Base-by-base conservation (phyloP, 352 stramenopile genomes). In the Phytophthora citrophthora region DNA sequence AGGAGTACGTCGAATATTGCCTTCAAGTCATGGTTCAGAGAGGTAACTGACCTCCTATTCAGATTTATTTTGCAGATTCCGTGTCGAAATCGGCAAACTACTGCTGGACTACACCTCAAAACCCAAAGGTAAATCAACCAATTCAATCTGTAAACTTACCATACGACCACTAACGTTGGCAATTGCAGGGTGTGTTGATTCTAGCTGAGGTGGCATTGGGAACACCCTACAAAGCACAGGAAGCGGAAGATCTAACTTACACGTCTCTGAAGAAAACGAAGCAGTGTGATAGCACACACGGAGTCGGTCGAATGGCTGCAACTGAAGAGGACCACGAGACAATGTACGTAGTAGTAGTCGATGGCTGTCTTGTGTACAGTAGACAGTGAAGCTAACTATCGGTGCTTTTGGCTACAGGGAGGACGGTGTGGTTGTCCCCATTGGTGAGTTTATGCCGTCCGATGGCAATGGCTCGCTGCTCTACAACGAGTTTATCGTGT, bases 41-140 rank as follows among this genome's bases (percentile, higher is more conserved):
- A 34, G 29, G 29, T 13, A 34, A 34, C 29, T 34, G 12, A 34
- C 29, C 29, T 13, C 29, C 29, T 10, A 23, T 20, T 4, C 46
- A 92, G 83, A 81, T 96, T 13, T 96, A 96, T 61, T 95, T 95
- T 77, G 86, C 89, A 7, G 88, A 96, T 50, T 86, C 80, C 0
- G 76, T 89, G 12, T 87, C 82, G 54, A 96, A 96, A 61, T 91
- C 79, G 1, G 80, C 85, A 2, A 89, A 88, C 51, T 96, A 96
- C 68, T 96, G 89, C 72, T 93, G 83, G 72, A 72, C 82, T 5
- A 85, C 78, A 0, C 61, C 79, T 2, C 72, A 89, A 38, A 83
- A 85, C 48, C 77, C 83, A 4, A 81, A 80, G 54, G 78, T 78
- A 46, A 15, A 18, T 26, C 26, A 15, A 11, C 10, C 26, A 15